A percentile compares a stretch with the other conserved stretches of the same genome.
phyloP scores from a whole-genome alignment of 495 filamentous ascomycete genomes.

The Rostrohypoxylon terebratum region DNA sequence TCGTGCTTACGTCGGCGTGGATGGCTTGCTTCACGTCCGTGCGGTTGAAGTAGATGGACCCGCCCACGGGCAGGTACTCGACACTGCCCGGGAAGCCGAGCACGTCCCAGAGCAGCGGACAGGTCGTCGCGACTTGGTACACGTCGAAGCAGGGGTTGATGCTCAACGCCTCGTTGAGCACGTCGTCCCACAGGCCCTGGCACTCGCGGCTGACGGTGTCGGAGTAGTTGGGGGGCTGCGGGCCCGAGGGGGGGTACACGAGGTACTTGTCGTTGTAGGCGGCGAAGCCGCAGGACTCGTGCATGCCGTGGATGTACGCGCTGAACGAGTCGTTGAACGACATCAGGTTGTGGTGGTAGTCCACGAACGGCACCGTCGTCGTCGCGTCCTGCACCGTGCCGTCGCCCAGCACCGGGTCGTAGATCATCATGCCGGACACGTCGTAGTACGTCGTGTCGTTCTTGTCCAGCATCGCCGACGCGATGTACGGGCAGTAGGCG shows the following conservation, averaged over 20 bases:
- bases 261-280: conserved; percentile 73
- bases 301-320: conserved; percentile 66
- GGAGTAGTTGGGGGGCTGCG: conserved; percentile 61
- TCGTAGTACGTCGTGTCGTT: conserved; percentile 77
- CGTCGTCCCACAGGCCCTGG: conserved; percentile 53
- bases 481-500: conserved; percentile 83
- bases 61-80: conserved; percentile 64
- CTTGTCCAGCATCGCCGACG: conserved; percentile 77
- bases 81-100: conserved; percentile 76
- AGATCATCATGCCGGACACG: conserved; percentile 74
- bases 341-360: conserved; percentile 73
- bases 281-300: conserved; percentile 75
- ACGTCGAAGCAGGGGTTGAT: conserved; percentile 87
- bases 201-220: conserved; percentile 61
- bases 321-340: conserved; percentile 76
- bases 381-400: conserved; percentile 65
- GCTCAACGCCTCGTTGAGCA: conserved; percentile 66
- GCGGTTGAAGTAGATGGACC: conserved; percentile 79
- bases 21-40: conserved; percentile 79
- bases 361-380: conserved; percentile 71
- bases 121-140: conserved; percentile 80
- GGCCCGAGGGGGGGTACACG: conserved; percentile 73
- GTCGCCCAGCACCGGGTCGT: conserved; percentile 75
- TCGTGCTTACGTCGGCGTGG: conserved; percentile 68
- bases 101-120: conserved; percentile 78